Evolutionary conservation across 1,139 yeast species (phyloP), one percentile per base, ranked within the genome.

Genomic region (Hyphopichia buzzinii): DNA sequence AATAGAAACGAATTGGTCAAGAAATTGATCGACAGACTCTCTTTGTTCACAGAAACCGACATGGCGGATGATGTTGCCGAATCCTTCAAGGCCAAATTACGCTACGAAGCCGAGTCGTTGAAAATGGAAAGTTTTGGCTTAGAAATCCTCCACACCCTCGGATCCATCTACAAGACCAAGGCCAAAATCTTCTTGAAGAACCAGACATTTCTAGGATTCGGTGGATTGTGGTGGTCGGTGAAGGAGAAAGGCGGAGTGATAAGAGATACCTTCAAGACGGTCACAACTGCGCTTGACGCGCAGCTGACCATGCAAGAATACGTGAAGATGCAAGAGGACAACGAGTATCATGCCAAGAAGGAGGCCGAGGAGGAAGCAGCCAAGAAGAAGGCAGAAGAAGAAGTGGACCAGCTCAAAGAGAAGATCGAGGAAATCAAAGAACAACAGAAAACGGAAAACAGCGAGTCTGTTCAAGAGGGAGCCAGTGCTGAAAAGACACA

Each of bases 71-170:
- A 79, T 41, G 84, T 89, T 27, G 77, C 80, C 12, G 64, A 65
- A 23, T 79, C 95, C 1, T 90, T 88, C 59, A 70, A 72, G 42
- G 77, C 74, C 38, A 88, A 89, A 58, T 76, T 85, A 52, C 75
- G 73, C 46, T 77, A 84, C 46, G 97, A 90, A 59, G 96, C 96
- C 1, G 95, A 89, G 52, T 74, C 84, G 32, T 74, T 92, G 43
- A 90, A 90, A 55, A 81, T 88, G 85, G 97, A 90, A 61, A 86
- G 96, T 35, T 92, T 90, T 64, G 97, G 97, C 7, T 67, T 89
- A 35, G 96, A 90, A 55, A 83, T 90, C 32, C 73, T 92, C 39
- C 97, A 90, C 54, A 76, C 96, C 1, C 79, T 90, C 39, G 97
- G 97, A 13, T 67, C 74, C 27, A 79, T 86, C 7, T 90, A 90